Evolutionary conservation across 2,329 filamentous ascomycete genomes (phyloP).

Genomic region (Exophiala oligosperma): DNA sequence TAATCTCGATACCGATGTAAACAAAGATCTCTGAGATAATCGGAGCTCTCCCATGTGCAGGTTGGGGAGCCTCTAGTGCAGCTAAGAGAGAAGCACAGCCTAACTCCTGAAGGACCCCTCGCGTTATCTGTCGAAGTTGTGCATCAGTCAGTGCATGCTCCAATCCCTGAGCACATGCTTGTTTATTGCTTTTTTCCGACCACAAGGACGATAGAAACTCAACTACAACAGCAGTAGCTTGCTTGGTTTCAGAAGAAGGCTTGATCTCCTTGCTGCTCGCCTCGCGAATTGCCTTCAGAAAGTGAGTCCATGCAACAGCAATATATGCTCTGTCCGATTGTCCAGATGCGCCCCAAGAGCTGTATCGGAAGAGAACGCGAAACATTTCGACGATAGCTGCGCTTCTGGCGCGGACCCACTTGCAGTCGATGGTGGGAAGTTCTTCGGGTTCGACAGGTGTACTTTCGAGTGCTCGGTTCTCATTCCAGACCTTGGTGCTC

Average conservation of each 20-base stretch:
- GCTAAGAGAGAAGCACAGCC: slow-evolving; percentile 47
- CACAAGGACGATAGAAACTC: slow-evolving; percentile 70
- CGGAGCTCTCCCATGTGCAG: not conserved
- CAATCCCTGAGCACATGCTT: slow-evolving; percentile 27
- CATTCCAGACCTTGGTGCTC: slow-evolving; percentile 65
- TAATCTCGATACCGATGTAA: slow-evolving; percentile 2
- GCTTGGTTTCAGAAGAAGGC: slow-evolving; percentile 77
- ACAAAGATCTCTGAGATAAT: slow-evolving; percentile 7
- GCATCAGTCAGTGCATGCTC: slow-evolving; percentile 49
- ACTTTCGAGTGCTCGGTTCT: slow-evolving; percentile 66
- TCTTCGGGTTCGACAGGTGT: slow-evolving; percentile 66
- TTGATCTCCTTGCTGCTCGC: slow-evolving; percentile 82
- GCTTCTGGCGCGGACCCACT: slow-evolving; percentile 79
- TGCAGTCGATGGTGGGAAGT: slow-evolving; percentile 77
- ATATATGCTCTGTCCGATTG: slow-evolving; percentile 47
- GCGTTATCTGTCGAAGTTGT: slow-evolving; percentile 52
- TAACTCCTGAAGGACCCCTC: slow-evolving; percentile 51
- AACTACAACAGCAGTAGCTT: slow-evolving; percentile 72
- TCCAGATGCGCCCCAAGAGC: slow-evolving; percentile 44
- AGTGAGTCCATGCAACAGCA: slow-evolving; percentile 61
- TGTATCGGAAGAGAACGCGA: slow-evolving; percentile 53
- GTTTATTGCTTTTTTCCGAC: slow-evolving; percentile 51
- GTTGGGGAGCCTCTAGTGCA: slow-evolving; percentile 7
- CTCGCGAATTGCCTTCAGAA: slow-evolving; percentile 61
- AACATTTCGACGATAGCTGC: slow-evolving; percentile 63